These are phyloP conservation scores for Citrus cavaleriei DNA, from an alignment of 345 rosid genomes.

Conservation along the genomic window DNA sequence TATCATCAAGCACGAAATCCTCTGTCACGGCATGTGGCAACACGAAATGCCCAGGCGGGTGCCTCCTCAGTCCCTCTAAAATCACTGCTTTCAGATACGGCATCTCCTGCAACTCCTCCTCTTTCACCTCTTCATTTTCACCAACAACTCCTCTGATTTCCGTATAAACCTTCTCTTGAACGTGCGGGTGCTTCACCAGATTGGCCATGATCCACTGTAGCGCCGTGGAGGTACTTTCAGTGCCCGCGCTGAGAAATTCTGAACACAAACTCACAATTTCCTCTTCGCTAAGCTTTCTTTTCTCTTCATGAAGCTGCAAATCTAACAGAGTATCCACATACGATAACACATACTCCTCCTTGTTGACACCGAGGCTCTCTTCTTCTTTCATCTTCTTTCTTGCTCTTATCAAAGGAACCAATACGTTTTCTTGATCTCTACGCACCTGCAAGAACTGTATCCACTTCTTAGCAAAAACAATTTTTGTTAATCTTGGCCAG, in stretches of 20 bases:
- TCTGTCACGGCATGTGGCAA: slow-evolving; percentile 10
- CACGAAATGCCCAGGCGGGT: slow-evolving; percentile 9
- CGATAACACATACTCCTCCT: background rate
- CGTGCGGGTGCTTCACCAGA: slow-evolving; percentile 13
- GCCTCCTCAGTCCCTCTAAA: slow-evolving; percentile 16
- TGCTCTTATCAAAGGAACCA: background rate
- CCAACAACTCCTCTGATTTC: background rate
- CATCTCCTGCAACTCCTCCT: slow-evolving; percentile 11
- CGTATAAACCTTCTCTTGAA: slow-evolving; percentile 5
- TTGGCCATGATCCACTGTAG: slow-evolving; percentile 26
- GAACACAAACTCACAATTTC: background rate
- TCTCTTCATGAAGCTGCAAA: slow-evolving; percentile 23
- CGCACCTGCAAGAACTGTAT: background rate
- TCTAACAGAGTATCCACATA: slow-evolving; percentile 36
- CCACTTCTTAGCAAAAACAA: slow-evolving; percentile 1
- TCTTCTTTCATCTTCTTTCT: background rate
- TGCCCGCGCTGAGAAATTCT: slow-evolving; percentile 4
- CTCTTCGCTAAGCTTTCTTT: background rate
- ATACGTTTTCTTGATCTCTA: background rate
- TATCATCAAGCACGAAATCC: background rate
- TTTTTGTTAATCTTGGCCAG: slow-evolving; percentile 12
- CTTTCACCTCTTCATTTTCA: background rate
- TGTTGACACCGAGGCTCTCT: background rate
- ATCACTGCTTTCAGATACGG: slow-evolving; percentile 14
- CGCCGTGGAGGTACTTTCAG: slow-evolving; percentile 15